These are phyloP conservation scores for Metroxylon sagu DNA, from an alignment of 176 grass and related monocot species.

Conservation along the genomic window DNA sequence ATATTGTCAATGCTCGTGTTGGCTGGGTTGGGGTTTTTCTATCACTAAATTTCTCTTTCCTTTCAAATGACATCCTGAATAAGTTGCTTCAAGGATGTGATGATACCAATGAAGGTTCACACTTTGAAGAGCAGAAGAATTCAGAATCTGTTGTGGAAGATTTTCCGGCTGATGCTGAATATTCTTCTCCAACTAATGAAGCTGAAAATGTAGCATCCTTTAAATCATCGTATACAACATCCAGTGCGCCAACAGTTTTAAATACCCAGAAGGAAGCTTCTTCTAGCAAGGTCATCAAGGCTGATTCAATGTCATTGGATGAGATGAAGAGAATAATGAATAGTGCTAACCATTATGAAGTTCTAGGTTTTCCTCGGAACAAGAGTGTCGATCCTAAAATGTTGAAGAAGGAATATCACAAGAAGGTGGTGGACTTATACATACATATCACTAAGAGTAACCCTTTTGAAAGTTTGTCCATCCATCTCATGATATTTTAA, in stretches of 20 bases:
- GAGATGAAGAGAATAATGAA: conserved; percentile 94
- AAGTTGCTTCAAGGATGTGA: conserved; percentile 71
- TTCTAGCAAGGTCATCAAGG: conserved; percentile 61
- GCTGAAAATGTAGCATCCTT: conserved; percentile 44
- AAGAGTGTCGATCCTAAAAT: conserved; percentile 37
- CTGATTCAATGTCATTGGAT: conserved; percentile 59
- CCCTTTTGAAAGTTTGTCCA: too few species aligned
- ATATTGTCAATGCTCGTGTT: conserved; percentile 57
- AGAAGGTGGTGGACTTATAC: conserved; percentile 37
- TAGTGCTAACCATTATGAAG: conserved; percentile 80
- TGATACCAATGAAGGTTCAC: conserved; percentile 31
- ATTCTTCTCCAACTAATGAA: conserved; percentile 48
- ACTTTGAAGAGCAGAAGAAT: conserved; percentile 37
- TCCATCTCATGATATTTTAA: not conserved
- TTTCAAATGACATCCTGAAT: conserved; percentile 86
- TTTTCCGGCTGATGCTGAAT: conserved; percentile 53
- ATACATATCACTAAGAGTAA: not conserved
- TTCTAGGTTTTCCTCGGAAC: conserved; percentile 52
- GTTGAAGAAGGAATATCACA: conserved; percentile 72
- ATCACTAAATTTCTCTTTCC: conserved; percentile 76
- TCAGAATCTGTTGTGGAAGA: conserved; percentile 68
- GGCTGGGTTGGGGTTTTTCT: conserved; percentile 82
- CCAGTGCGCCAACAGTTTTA: conserved; percentile 47
- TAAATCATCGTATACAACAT: conserved; percentile 54
- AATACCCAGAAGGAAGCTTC: conserved; percentile 56